These are phyloP conservation scores for Cercospora citrullina DNA, from an alignment of 2,329 filamentous ascomycete species.

Conservation along the genomic window DNA sequence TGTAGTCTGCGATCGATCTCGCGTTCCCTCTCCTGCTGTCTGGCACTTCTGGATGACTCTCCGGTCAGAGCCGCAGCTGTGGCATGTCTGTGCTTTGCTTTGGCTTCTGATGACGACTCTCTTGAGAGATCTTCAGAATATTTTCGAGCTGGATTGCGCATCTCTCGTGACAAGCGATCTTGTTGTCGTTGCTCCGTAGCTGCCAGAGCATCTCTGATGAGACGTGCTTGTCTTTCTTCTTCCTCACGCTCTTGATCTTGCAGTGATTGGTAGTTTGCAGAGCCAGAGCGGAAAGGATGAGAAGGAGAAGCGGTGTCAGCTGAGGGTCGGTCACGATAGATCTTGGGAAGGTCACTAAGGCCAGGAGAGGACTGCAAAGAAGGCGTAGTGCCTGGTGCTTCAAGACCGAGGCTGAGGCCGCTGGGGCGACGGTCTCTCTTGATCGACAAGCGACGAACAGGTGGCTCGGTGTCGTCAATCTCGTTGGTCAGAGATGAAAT, in stretches of 20 bases:
- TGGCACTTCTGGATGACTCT: background rate
- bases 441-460: background rate
- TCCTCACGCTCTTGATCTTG: conserved; percentile 11
- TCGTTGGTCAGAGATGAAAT: conserved; percentile 20
- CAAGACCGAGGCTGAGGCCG: conserved; percentile 14
- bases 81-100: conserved; percentile 8
- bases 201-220: conserved; percentile 12
- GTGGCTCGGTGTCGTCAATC: conserved; percentile 20
- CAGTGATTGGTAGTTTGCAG: conserved; percentile 10
- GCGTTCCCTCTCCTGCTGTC: conserved; percentile 7
- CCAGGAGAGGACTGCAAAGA: conserved; percentile 26
- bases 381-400: conserved; percentile 1
- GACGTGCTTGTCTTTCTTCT: conserved; percentile 14
- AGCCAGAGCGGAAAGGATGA: conserved; percentile 2
- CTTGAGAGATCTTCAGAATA: conserved; percentile 1
- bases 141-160: conserved; percentile 1
- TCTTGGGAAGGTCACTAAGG: conserved; percentile 24
- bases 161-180: conserved; percentile 3
- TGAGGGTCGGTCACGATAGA: conserved; percentile 20
- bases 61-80: conserved; percentile 12
- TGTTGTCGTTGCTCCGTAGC: conserved; percentile 13
- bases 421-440: conserved; percentile 15
- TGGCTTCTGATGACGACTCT: conserved; percentile 7
- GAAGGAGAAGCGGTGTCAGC: conserved; percentile 12
- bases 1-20: conserved; percentile 8